Base-by-base conservation (phyloP, 257 asterid species). In the Perilla frutescens region DNA sequence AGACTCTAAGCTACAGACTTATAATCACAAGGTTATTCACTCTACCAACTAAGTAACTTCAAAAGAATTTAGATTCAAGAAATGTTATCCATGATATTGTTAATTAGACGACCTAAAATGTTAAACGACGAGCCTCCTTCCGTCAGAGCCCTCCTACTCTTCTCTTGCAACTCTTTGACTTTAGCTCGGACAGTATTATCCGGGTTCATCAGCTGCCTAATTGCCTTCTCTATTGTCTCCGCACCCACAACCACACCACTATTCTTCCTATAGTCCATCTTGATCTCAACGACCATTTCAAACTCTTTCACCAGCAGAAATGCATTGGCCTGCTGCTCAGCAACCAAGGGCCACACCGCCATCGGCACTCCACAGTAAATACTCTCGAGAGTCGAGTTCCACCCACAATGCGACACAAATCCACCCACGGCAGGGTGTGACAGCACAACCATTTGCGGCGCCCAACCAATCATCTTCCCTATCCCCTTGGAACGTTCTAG, bases 391-490 rank as follows among this genome's bases (percentile, higher is more conserved):
- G 60, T 68, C 39, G 87, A 80, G 63, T 80, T 83, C 87, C 87
- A 83, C 0, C 87, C 87, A 29, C 83, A 81, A 9, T 84, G 88
- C 4, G 86, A 84, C 15, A 81, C 77, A 7, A 84, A 84, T 20
- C 88, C 88, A 11, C 88, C 88, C 49, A 79, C 84, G 0, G 88
- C 78, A 0, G 61, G 36, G 77, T 81, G 86, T 0, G 86, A 70
- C 5, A 81, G 6, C 12, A 81, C 76, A 0, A 76, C 70, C 67
- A 71, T 12, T 13, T 84, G 88, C 0, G 84, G 80, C 0, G 88
- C 88, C 88, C 88, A 84, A 1, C 85, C 88, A 0, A 84, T 78
- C 56, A 84, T 84, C 58, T 68, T 84, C 3, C 88, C 88, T 0
- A 41, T 1, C 0, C 77, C 78, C 10, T 5, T 8, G 0, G 77